phyloP scores from a whole-genome alignment of 164 flowering plant genomes.

The Magnolia officinalis region DNA sequence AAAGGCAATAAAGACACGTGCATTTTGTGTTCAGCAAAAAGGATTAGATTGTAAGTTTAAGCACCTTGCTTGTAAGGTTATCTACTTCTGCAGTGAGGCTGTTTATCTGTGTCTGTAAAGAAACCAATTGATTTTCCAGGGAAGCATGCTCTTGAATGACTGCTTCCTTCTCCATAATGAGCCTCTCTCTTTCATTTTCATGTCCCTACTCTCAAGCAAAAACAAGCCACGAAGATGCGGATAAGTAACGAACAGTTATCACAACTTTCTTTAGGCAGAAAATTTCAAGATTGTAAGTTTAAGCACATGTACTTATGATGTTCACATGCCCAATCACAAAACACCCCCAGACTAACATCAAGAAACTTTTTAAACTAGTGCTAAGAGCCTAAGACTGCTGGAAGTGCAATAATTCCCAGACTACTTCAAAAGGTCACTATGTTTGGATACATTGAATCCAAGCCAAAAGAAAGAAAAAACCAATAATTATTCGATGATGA shows the following conservation, averaged over 20 bases:
- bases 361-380: too few species aligned
- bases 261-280: too few species aligned
- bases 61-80: slow-evolving; percentile 57
- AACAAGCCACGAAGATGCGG: slow-evolving; percentile 9
- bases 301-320: too few species aligned
- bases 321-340: too few species aligned
- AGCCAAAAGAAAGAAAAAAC: too few species aligned
- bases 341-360: too few species aligned
- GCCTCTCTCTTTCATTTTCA: slow-evolving; percentile 80
- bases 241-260: background rate
- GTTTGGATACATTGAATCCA: too few species aligned
- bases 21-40: background rate
- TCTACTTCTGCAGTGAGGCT: slow-evolving; percentile 56
- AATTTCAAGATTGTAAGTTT: too few species aligned
- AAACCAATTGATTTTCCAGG: slow-evolving; percentile 59
- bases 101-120: slow-evolving; percentile 46
- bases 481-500: too few species aligned
- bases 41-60: background rate
- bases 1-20: background rate
- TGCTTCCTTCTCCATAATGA: slow-evolving; percentile 91
- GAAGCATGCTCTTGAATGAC: slow-evolving; percentile 57
- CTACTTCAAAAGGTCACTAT: too few species aligned
- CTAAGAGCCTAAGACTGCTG: too few species aligned
- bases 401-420: too few species aligned
- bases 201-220: slow-evolving; percentile 44